Base-by-base conservation (phyloP, 169 alveolate genomes). In the Cryptosporidium parvum region DNA sequence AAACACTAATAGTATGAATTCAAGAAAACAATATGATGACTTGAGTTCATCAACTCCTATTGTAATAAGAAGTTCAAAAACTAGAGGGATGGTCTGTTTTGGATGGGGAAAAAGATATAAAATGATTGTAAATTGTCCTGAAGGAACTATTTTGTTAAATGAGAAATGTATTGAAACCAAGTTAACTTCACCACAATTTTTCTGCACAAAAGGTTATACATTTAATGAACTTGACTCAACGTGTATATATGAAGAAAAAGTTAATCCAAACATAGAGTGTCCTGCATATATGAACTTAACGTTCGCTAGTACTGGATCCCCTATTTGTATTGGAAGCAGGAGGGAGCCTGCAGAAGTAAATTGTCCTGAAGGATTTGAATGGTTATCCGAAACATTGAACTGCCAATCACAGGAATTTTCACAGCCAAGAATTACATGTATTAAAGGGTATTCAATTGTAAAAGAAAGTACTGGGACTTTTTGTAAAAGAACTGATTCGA, bases 21-120 rank as follows among this genome's bases (percentile, higher is more conserved):
- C 59, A n/a, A 59, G 42, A 58, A 37, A 65, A 29, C 69, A 39
- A 26, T 80, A 44, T 45, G 89, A 80, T 33, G 26, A 56, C n/a
- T 42, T 80, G 26, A 39, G 80, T 8, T 80, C 89, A 42, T 10
- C 61, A n/a, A 65, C 75, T 1, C 89, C 89, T 3, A 80, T 80
- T 44, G 68, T 80, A 35, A 80, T 80, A 42, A 80, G 45, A 53
- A 80, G 89, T 29, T 59, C 26, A 6, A 80, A 65, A 44, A 23
- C 69, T 5, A 59, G 75, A 16, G 89, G 89, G 6, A 61, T 80
- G 89, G 80, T 80, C 45, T 80, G 89, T 33, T 80, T 80, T 80
- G 89, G 89, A n/a, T 80, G 89, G 89, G 89, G 89, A 26, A 51
- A 48, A 39, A 61, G 89, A 44, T 80, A 80, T 37, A 80, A 80